Conservation (phyloP, 1,284 basidiomycete species). For the Fomes fomentarius region DNA sequence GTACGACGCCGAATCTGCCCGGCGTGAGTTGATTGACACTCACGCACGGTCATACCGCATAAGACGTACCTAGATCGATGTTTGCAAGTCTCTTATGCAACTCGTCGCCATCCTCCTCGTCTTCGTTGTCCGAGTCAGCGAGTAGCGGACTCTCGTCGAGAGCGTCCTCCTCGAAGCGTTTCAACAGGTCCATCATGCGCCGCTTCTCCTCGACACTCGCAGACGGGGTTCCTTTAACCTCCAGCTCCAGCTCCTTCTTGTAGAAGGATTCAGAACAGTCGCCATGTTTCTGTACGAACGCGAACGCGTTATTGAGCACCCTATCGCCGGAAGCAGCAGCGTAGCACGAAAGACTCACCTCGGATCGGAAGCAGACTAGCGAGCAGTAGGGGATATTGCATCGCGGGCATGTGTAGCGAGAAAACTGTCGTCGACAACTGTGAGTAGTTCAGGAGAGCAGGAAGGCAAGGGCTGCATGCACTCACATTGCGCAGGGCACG, state of each 20-base stretch:
- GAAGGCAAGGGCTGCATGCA: not conserved
- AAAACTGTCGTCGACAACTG: constrained; percentile 76
- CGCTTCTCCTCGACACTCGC: constrained; percentile 56
- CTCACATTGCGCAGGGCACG: constrained; percentile 42
- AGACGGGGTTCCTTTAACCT: constrained; percentile 57
- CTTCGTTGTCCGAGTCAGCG: constrained; percentile 39
- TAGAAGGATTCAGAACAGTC: constrained; percentile 81
- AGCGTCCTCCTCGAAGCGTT: constrained; percentile 68
- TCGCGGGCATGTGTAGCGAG: constrained; percentile 77
- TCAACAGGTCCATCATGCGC: constrained; percentile 70
- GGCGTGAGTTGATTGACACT: not conserved
- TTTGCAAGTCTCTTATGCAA: constrained; percentile 55
- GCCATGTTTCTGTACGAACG: constrained; percentile 51
- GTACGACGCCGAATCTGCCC: constrained; percentile 53
- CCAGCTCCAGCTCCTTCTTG: constrained; percentile 65
- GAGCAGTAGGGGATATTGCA: constrained; percentile 85
- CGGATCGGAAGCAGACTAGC: constrained; percentile 73
- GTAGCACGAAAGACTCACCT: constrained; percentile 44
- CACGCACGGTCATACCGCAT: too few species aligned
- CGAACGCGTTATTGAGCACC: not conserved
- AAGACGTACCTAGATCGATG: constrained; percentile 63
- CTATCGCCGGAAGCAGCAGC: not conserved
- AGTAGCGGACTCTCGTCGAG: constrained; percentile 39
- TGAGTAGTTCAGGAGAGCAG: constrained; percentile 16
- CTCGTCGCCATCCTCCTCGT: constrained; percentile 44